Evolutionary conservation across 2,329 filamentous ascomycete species (phyloP), one percentile per base, ranked within the genome.

Genomic region (Verticillium longisporum): DNA sequence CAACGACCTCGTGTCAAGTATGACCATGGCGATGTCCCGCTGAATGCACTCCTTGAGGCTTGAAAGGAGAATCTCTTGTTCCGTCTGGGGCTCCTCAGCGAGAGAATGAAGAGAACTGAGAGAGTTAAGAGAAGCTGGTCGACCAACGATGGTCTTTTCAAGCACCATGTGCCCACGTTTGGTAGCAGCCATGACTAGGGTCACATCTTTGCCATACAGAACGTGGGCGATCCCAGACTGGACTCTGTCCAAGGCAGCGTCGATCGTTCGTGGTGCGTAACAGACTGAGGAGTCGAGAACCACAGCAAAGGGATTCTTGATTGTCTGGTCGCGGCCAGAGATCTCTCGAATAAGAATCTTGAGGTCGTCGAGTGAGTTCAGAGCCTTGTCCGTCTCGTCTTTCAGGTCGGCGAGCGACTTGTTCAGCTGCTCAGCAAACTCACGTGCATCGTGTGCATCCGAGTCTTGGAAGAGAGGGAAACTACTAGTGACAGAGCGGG

Each of bases 161-260:
- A 82, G 62, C 14, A 84, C 74, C 26, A 82, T 75, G 61, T 84
- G 82, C 0, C 82, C 82, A 54, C 81, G 77, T 67, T 84, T 84
- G 64, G 80, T 74, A 6, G 78, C 77, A 2, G 74, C 77, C 67
- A 84, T 71, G 26, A 76, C 79, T 58, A 83, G 73, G 5, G 77
- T 74, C 45, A 77, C 73, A 31, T 80, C 77, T 61, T 80, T 76
- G 31, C 78, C 76, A 57, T 77, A 75, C 31, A 84, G 72, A 5
- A 80, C 75, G 59, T 82, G 77, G 18, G 75, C 73, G 6, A 84
- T 75, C 4, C 81, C 79, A 1, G 79, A 78, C 65, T 83, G 79
- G 21, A 84, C 70, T 41, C 82, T 76, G 60, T 83, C 80, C 33
- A 84, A 68, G 5, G 83, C 74, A 9, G 81, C 79, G 62, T 80